Base-by-base conservation (phyloP, 1,284 basidiomycete genomes). In the Filobasidium uniguttulatum region DNA sequence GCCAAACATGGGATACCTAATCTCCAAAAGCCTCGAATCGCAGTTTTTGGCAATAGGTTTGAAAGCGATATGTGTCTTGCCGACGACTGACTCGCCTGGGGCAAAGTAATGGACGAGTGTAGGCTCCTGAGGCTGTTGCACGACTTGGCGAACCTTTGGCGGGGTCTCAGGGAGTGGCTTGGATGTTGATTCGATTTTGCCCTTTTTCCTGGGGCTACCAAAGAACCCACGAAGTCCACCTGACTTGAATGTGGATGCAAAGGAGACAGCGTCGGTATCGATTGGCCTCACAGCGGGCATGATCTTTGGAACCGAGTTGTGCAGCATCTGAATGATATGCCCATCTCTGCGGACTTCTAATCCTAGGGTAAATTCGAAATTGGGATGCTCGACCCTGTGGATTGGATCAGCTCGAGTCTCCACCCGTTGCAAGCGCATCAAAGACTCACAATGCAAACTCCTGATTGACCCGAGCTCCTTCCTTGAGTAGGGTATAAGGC, bases 381-480 rank as follows among this genome's bases (percentile, higher is more conserved):
- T 89, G 67, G 77, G 82, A 61, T 66, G 63, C 53, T 69, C 67
- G 31, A 68, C 65, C n/a, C 62, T 65, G 46, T 14, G 15, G 49
- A 41, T 37, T 51, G 41, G 46, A 38, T 48, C 36, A 46, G 45
- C 29, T 14, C 2, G 14, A 5, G 25, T 29, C 43, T 34, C 31
- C 1, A 2, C 12, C n/a, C 9, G 37, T 38, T 26, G 23, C 36
- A 12, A 22, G 15, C 25, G n/a, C 2, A 30, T 30, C 9, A 36
- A 48, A 8, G 25, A 73, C 85, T 56, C 62, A 89, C 87, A 93
- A 71, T 61, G 94, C 89, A 60, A 96, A 97, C 66, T 96, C 90
- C 65, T 93, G 88, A 45, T 85, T 82, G 56, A 97, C 85, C 19
- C 73, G 74, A 49, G 77, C 78, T 25, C 83, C 79, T 33, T 74